A percentile compares a stretch with the other conserved stretches of the same genome.
Evolutionary conservation across 306 rosid genomes (phyloP).

Genomic region (Cicer pinnatifidum): DNA sequence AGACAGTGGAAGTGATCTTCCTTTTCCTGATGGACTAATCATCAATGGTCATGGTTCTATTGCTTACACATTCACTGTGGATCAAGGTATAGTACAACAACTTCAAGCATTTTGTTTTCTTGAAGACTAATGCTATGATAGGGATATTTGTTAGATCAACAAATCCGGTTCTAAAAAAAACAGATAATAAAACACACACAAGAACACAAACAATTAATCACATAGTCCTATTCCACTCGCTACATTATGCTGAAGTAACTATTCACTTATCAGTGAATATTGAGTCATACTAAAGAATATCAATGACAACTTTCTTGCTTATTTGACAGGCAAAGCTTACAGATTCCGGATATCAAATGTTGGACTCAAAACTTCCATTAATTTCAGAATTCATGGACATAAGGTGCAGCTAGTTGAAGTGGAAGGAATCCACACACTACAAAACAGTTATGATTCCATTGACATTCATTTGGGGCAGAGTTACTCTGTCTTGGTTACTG

Average conservation of each 20-base stretch:
- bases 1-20: constrained; percentile 79
- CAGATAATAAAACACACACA: not conserved
- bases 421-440: constrained; percentile 88
- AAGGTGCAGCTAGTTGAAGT: constrained; percentile 80
- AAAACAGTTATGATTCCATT: constrained; percentile 76
- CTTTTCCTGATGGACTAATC: constrained; percentile 84
- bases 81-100: constrained; percentile 61
- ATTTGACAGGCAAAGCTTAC: constrained; percentile 72
- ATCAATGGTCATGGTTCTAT: constrained; percentile 83
- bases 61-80: constrained; percentile 67
- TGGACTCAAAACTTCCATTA: constrained; percentile 77
- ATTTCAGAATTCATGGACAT: constrained; percentile 89
- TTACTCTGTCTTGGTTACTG: constrained; percentile 74
- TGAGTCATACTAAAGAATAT: not conserved
- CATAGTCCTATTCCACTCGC: too few species aligned
- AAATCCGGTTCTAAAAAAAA: not conserved
- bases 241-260: too few species aligned
- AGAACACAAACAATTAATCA: too few species aligned
- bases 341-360: constrained; percentile 86
- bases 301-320: constrained; percentile 30
- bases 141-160: not conserved
- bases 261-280: not conserved
- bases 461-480: constrained; percentile 93
- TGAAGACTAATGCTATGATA: not conserved
- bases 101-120: not conserved